These are phyloP conservation scores for Emmonsiellopsis sp. DNA, from an alignment of 2,329 filamentous ascomycete genomes.

Conservation along the genomic window DNA sequence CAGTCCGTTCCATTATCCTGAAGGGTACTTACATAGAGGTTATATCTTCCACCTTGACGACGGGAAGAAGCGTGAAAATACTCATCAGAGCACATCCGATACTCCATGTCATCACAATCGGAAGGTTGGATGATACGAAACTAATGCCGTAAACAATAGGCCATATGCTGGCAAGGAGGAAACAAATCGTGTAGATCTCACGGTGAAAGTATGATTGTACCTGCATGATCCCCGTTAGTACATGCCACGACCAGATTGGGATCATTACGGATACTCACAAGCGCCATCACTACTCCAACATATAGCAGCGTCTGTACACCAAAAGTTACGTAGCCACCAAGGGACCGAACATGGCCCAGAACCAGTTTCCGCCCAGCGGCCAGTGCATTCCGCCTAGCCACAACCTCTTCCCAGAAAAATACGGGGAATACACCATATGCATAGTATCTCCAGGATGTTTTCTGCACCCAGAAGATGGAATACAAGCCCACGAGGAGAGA, in stretches of 20 bases:
- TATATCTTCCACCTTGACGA: constrained; percentile 72
- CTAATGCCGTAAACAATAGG: constrained; percentile 62
- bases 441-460: constrained; percentile 78
- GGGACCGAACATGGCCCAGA: constrained; percentile 58
- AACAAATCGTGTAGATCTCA: constrained; percentile 75
- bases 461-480: constrained; percentile 68
- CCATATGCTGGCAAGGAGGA: constrained; percentile 68
- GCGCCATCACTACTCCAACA: constrained; percentile 65
- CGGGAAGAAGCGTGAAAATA: constrained; percentile 78
- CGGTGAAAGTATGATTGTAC: constrained; percentile 88
- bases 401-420: constrained; percentile 94
- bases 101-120: constrained; percentile 63
- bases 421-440: constrained; percentile 86
- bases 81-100: constrained; percentile 76
- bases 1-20: not conserved
- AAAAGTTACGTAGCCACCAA: constrained; percentile 50
- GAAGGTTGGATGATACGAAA: constrained; percentile 60
- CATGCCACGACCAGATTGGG: not conserved
- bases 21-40: constrained; percentile 56
- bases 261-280: constrained; percentile 45
- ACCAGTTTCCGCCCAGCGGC: constrained; percentile 57
- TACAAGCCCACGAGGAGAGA: constrained; percentile 68
- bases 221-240: constrained; percentile 34
- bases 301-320: constrained; percentile 57
- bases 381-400: constrained; percentile 64